phyloP scores from a whole-genome alignment of 306 rosid species.

The Calophaca sinica region DNA sequence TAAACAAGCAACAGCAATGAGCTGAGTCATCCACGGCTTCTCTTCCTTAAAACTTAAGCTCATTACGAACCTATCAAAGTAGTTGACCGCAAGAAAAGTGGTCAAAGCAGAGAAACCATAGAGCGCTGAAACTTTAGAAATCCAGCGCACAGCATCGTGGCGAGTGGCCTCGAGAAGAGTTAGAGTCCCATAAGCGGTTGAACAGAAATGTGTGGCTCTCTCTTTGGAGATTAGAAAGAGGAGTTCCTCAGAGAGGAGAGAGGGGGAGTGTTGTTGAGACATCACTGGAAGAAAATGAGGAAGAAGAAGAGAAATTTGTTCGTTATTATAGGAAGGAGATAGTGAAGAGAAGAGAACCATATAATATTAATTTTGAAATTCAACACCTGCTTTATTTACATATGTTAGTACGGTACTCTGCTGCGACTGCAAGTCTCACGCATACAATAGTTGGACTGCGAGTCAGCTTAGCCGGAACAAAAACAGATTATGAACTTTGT shows the following conservation, averaged over 20 bases:
- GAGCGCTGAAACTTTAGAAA: conserved; percentile 56
- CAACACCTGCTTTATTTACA: conserved; percentile 1
- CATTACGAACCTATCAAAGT: conserved; percentile 72
- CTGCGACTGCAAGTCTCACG: not conserved
- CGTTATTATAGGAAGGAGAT: conserved; percentile 30
- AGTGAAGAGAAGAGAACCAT: not conserved
- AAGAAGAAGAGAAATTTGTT: conserved; percentile 37
- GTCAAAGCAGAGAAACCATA: conserved; percentile 74
- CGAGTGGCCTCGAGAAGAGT: conserved; percentile 50
- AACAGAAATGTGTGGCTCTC: conserved; percentile 47
- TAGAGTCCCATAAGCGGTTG: conserved; percentile 44
- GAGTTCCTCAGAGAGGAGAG: conserved; percentile 64
- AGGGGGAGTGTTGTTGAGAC: conserved; percentile 23
- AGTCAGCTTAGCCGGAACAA: conserved; percentile 30
- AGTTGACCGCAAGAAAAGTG: conserved; percentile 75
- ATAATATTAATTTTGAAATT: no score
- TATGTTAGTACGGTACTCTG: conserved; percentile 26
- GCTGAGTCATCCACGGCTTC: conserved; percentile 83
- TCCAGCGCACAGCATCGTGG: conserved; percentile 66
- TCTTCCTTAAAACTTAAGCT: conserved; percentile 55
- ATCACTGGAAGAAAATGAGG: conserved; percentile 26
- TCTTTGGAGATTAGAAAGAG: conserved; percentile 68
- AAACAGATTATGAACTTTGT: no score
- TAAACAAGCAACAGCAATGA: conserved; percentile 70
- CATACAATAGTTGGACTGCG: not conserved